Evolutionary conservation across 139 green algal species (phyloP), one percentile per base, ranked within the genome.

Genomic region (Gonium pectorale): DNA sequence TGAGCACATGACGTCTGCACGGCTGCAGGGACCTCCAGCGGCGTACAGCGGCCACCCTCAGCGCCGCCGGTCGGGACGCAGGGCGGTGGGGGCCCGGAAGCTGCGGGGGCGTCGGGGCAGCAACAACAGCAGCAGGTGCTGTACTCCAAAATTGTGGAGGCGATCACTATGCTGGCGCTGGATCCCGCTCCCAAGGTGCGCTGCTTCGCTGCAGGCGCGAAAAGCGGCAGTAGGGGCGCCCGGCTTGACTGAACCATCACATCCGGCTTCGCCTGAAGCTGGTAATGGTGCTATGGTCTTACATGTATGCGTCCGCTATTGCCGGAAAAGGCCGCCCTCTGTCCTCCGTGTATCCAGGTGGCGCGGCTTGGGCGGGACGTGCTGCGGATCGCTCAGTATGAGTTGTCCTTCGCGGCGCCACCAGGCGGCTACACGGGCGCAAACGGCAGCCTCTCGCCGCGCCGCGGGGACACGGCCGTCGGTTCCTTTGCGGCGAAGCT

Each of bases 111-210:
- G 72, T 54, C 74, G 56, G 90, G 90, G 78, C 51, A 78, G 66
- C 78, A 69, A 72, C 60, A 71, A 27, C 78, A 67, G 64, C 79
- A 75, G 33, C 40, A 63, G 35, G 78, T 62, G 60, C 44, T 74
- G 60, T 85, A 85, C 66, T 56, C 31, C 35, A 75, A 67, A 49
- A 85, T 85, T 27, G 79, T 64, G 17, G 89, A 96, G 72, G 91
- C 90, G 26, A 90, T 95, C 52, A 93, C 90, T 62, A 90, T 94
- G 75, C 92, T 98, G 46, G 93, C 93, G 11, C 92, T 93, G 11
- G 93, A 97, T 81, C 92, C 93, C 8, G 87, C 90, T 1, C 86
- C 92, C 26, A 86, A 87, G 85, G 92, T 94, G 44, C 8, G 73
- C 24, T 19, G 62, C 8, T n/a, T n/a, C n/a, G n/a, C n/a, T n/a